Conservation (phyloP, 768 basidiomycete genomes). For the Omphalotus guepiniiformis region DNA sequence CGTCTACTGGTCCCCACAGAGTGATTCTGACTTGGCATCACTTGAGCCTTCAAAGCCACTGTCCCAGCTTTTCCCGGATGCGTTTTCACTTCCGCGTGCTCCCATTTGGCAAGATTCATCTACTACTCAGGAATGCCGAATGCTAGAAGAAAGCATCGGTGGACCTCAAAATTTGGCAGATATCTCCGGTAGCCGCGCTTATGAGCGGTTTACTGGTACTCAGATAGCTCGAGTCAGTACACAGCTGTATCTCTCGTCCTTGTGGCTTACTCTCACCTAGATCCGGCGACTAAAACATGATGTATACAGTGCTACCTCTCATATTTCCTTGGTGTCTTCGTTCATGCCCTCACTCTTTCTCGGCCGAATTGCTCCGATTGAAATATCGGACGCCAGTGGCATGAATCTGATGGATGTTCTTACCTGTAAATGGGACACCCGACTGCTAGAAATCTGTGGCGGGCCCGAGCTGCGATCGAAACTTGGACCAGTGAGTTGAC, state of each 20-base stretch:
- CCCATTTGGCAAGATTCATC: slow-evolving; percentile 95
- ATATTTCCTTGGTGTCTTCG: slow-evolving; percentile 78
- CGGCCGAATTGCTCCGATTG: slow-evolving; percentile 72
- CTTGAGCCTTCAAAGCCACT: slow-evolving; percentile 51
- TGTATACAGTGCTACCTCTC: slow-evolving; percentile 54
- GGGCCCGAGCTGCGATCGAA: slow-evolving; percentile 63
- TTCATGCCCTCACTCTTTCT: slow-evolving; percentile 83
- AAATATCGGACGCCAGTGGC: slow-evolving; percentile 85
- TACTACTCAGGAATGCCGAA: slow-evolving; percentile 68
- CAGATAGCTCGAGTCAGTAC: slow-evolving; percentile 70
- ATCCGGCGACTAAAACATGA: slow-evolving; percentile 51
- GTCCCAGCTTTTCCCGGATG: slow-evolving; percentile 55
- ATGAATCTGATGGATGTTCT: slow-evolving; percentile 86
- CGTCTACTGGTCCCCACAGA: slow-evolving; percentile 70
- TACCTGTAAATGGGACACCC: slow-evolving; percentile 68
- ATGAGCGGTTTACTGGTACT: slow-evolving; percentile 84
- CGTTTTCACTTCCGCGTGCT: slow-evolving; percentile 63
- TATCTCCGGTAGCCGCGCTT: slow-evolving; percentile 77
- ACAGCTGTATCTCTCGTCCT: not conserved
- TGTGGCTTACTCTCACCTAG: slow-evolving; percentile 27
- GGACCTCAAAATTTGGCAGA: slow-evolving; percentile 70
- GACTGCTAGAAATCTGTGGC: slow-evolving; percentile 62
- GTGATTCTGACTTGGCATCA: slow-evolving; percentile 44
- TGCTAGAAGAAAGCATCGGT: slow-evolving; percentile 62
- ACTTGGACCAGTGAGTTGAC: slow-evolving; percentile 44